These are phyloP conservation scores for Orychophragmus violaceus DNA, from an alignment of 345 rosid genomes.

Conservation along the genomic window DNA sequence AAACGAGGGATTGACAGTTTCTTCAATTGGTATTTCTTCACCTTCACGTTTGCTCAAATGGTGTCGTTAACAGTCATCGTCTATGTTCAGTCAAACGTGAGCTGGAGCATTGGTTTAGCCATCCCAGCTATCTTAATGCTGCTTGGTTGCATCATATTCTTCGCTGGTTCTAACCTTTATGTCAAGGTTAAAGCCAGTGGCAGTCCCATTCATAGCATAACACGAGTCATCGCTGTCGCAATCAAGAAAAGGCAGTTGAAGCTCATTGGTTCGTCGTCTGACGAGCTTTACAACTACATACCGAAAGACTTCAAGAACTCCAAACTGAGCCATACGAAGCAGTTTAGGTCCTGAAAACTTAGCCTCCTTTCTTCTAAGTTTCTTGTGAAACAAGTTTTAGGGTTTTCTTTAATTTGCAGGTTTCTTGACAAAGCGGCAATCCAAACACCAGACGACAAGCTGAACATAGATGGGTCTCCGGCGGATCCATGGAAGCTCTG, in stretches of 20 bases:
- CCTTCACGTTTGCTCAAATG: conserved; percentile 73
- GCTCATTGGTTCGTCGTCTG: conserved; percentile 24
- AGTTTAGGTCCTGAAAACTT: conserved; percentile 20
- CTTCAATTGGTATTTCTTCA: conserved; percentile 84
- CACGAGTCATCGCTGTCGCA: conserved; percentile 43
- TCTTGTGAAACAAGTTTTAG: conserved; percentile 2
- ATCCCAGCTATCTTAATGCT: conserved; percentile 68
- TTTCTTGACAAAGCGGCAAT: conserved; percentile 61
- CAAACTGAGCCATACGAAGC: conserved; percentile 26
- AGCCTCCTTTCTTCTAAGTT: background rate
- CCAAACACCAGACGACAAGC: conserved; percentile 31
- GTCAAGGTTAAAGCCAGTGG: conserved; percentile 66
- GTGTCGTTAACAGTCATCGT: conserved; percentile 63
- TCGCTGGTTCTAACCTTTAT: conserved; percentile 57
- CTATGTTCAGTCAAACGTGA: conserved; percentile 62
- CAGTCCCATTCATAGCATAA: conserved; percentile 60
- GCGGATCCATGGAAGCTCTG: conserved; percentile 56
- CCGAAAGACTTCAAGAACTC: conserved; percentile 28
- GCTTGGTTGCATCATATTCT: conserved; percentile 49
- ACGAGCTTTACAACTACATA: conserved; percentile 20
- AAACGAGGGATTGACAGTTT: conserved; percentile 68
- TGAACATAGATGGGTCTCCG: conserved; percentile 47
- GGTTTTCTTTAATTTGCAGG: conserved; percentile 23
- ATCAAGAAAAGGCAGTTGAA: conserved; percentile 43
- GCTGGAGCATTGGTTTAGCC: conserved; percentile 73